phyloP scores from a whole-genome alignment of 2,329 filamentous ascomycete genomes.

The Ceratocystis destructans region DNA sequence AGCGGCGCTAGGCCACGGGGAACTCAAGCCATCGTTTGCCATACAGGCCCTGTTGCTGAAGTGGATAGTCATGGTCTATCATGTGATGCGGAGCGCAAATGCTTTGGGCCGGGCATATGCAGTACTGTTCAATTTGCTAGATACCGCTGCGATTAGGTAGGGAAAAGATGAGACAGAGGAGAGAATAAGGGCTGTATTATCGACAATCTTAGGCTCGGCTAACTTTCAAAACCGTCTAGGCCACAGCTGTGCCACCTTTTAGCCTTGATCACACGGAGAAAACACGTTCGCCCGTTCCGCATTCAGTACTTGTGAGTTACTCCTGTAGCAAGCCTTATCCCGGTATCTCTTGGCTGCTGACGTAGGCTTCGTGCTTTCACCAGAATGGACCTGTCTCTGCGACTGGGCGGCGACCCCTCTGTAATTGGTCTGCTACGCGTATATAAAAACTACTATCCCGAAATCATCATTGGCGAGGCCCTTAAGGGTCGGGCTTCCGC shows the following conservation, averaged over 20 bases:
- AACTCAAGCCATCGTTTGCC: constrained; percentile 55
- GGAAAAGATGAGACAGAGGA: not conserved
- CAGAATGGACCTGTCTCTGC: constrained; percentile 44
- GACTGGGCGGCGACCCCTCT: constrained; percentile 57
- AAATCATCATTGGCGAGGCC: constrained; percentile 65
- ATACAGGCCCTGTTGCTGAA: constrained; percentile 59
- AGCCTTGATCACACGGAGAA: constrained; percentile 63
- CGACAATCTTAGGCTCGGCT: not conserved
- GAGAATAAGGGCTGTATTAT: not conserved
- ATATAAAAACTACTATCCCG: constrained; percentile 85
- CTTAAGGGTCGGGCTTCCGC: constrained; percentile 46
- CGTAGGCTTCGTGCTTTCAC: not conserved
- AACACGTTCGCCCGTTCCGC: constrained; percentile 70
- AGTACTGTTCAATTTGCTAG: constrained; percentile 66
- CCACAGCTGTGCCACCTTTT: constrained; percentile 60
- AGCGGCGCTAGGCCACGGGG: constrained; percentile 62
- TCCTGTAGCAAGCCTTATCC: too few species aligned
- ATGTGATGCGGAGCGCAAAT: constrained; percentile 49
- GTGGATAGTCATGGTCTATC: constrained; percentile 68
- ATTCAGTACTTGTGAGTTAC: constrained; percentile 56
- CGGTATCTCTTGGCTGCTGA: not conserved
- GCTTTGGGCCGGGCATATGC: constrained; percentile 57
- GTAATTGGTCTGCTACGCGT: constrained; percentile 61
- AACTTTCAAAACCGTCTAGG: constrained; percentile 25
- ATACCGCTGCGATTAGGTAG: constrained; percentile 62